phyloP scores from a whole-genome alignment of 208 protist species.

The Jaenimonas drosophilae region DNA sequence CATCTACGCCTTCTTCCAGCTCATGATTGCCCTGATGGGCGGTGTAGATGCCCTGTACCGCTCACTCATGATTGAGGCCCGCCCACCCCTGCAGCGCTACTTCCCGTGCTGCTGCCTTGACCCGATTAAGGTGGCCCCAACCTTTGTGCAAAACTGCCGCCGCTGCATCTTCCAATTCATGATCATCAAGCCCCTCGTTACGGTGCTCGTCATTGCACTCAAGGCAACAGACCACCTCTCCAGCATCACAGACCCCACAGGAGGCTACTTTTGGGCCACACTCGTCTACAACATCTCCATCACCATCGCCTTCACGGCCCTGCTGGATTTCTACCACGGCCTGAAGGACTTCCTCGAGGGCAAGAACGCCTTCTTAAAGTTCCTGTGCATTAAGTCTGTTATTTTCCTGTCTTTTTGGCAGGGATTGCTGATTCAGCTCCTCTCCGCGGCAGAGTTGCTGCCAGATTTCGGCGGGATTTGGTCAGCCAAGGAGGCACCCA shows the following conservation, averaged over 20 bases:
- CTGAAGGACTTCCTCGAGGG: conserved; percentile 84
- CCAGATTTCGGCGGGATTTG: conserved; percentile 72
- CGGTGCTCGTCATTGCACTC: conserved; percentile 75
- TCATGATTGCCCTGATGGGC: conserved; percentile 90
- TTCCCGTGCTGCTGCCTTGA: conserved; percentile 81
- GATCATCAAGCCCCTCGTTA: conserved; percentile 82
- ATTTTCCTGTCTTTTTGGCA: conserved; percentile 93
- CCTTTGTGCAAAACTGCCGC: conserved; percentile 82
- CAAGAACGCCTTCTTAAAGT: conserved; percentile 86
- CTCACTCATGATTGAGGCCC: conserved; percentile 76
- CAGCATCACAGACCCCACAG: conserved; percentile 62
- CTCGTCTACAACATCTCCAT: conserved; percentile 90
- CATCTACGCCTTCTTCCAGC: conserved; percentile 91
- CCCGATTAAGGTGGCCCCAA: conserved; percentile 70
- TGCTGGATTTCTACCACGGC: conserved; percentile 89
- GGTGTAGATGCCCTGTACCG: conserved; percentile 81
- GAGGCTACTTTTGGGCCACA: conserved; percentile 85
- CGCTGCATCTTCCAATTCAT: conserved; percentile 89
- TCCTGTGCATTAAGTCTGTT: conserved; percentile 87
- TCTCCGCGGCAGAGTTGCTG: conserved; percentile 53
- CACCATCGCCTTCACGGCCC: conserved; percentile 82
- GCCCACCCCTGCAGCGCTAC: conserved; percentile 58
- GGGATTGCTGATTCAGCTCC: conserved; percentile 73
- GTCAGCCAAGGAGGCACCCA: conserved; percentile 49
- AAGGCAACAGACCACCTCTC: conserved; percentile 61